Conservation (phyloP, 2,329 filamentous ascomycete species). For the Furcasterigmium furcatum region DNA sequence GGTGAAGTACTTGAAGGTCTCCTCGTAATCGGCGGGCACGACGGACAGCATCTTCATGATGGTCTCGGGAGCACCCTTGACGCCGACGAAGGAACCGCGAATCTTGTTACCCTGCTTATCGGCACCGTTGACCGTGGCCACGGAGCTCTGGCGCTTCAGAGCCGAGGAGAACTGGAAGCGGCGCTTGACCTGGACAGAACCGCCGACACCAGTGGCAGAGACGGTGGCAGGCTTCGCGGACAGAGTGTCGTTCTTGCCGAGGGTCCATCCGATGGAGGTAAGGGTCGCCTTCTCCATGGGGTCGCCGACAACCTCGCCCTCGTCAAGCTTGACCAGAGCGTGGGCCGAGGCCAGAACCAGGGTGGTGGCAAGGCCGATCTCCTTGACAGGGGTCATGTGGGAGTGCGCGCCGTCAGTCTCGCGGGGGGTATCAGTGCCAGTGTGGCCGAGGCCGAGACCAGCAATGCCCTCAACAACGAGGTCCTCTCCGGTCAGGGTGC, state of each 20-base stretch:
- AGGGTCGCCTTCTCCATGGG: conserved; percentile 99
- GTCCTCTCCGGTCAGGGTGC: conserved; percentile 93
- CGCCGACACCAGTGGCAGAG: conserved; percentile 48
- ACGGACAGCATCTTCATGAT: conserved; percentile 89
- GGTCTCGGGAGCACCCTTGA: conserved; percentile 96
- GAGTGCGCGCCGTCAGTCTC: conserved; percentile 82
- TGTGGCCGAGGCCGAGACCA: conserved; percentile 72
- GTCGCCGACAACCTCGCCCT: conserved; percentile 95
- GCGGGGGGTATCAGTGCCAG: conserved; percentile 59
- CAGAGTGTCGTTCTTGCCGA: conserved; percentile 86
- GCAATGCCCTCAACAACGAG: conserved; percentile 96
- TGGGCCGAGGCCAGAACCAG: conserved; percentile 93
- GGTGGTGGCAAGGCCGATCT: conserved; percentile 77
- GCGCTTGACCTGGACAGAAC: conserved; percentile 89
- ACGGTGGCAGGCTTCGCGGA: conserved; percentile 58
- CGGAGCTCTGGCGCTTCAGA: conserved; percentile 91
- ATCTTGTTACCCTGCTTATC: conserved; percentile 72
- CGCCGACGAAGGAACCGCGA: conserved; percentile 85
- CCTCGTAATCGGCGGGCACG: conserved; percentile 85
- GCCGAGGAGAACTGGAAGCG: conserved; percentile 98
- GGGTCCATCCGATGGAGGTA: conserved; percentile 81
- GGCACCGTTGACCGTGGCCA: conserved; percentile 75
- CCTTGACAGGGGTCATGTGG: conserved; percentile 67
- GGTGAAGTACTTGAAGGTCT: conserved; percentile 98
- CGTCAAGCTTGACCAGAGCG: conserved; percentile 91